Percentiles rank a stretch among this genome's conserved stretches.
These are phyloP conservation scores for Tylopilus sp. DNA, from an alignment of 768 basidiomycete genomes.

Conservation along the genomic window DNA sequence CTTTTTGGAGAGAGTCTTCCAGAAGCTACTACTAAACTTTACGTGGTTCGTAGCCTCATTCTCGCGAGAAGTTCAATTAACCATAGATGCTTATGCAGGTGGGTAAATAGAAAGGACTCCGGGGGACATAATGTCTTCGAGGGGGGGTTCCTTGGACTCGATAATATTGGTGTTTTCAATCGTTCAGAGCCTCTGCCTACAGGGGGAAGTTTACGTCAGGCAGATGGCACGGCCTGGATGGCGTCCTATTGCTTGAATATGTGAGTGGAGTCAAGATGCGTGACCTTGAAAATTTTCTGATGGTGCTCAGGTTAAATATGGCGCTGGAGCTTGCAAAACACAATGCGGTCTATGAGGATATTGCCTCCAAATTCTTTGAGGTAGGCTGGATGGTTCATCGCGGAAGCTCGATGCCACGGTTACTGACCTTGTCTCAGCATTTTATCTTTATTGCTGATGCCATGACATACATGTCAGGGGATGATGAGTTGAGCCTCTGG, in stretches of 20 bases:
- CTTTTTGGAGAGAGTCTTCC: constrained; percentile 97
- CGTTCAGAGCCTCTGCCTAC: constrained; percentile 96
- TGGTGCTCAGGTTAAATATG: constrained; percentile 76
- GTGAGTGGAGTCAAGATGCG: constrained; percentile 39
- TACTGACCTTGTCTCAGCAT: constrained; percentile 52
- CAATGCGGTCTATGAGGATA: constrained; percentile 97
- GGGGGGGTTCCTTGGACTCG: constrained; percentile 95
- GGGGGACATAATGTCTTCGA: constrained; percentile 97
- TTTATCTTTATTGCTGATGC: constrained; percentile 99
- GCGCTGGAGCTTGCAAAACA: constrained; percentile 97
- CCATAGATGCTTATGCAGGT: constrained; percentile 45
- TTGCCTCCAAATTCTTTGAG: constrained; percentile 97
- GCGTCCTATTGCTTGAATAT: constrained; percentile 98
- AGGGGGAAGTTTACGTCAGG: constrained; percentile 90
- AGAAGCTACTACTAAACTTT: constrained; percentile 94
- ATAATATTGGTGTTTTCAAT: constrained; percentile 98
- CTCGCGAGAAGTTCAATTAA: background rate
- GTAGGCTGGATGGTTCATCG: constrained; percentile 31
- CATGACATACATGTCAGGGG: constrained; percentile 76
- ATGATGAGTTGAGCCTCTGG: constrained; percentile 83
- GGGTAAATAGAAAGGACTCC: constrained; percentile 97
- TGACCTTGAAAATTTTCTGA: constrained; percentile 1
- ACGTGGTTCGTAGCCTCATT: constrained; percentile 63
- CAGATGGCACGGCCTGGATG: constrained; percentile 99
- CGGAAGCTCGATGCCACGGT: background rate